Base-by-base conservation (phyloP, 768 basidiomycete genomes). In the Suillus variegatus region DNA sequence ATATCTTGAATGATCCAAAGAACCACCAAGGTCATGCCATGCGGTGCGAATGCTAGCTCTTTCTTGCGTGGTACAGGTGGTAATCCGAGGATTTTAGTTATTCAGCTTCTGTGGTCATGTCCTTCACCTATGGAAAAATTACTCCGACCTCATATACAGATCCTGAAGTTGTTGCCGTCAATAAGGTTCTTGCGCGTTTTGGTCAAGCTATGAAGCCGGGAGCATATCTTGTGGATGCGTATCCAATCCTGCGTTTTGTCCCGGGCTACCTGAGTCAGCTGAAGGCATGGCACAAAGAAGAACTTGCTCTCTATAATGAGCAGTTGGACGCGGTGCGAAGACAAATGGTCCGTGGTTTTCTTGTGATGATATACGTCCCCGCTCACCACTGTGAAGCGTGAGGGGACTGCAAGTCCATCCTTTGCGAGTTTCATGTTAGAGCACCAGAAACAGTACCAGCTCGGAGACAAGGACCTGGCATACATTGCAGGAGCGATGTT, bases 221-320 rank as follows among this genome's bases (percentile, higher is more conserved):
- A 36, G 63, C 69, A 13, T 76, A 72, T 44, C 69, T 73, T 28
- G 73, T 76, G 35, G 75, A 76, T 51, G 57, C 65, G 4, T 71
- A 64, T 43, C 75, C 74, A 5, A 67, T 70, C 38, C 61, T 76
- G 2, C 60, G 51, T 60, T 72, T 72, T 6, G 38, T 76, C 14
- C 75, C 75, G 1, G 69, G 70, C 7, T 73, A 88, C 67, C 78
- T 87, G 14, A 79, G 80, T 4, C 82, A 85, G 64, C 75, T 91
- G 7, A 81, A 79, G 64, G 76, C 79, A 4, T 86, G 85, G 46
- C 88, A 90, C 67, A 16, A 68, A 38, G 77, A 81, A 58, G 81
- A 82, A 66, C 70, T 79, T 13, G 67, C 54, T 1, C 66, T 81
- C 41, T 81, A 76, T 63, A 43, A 67, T 12, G 65, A 73, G 0